A percentile compares a stretch with the other conserved stretches of the same genome.
Conservation (phyloP, 352 stramenopile species). For the Pythium brachiatum region DNA sequence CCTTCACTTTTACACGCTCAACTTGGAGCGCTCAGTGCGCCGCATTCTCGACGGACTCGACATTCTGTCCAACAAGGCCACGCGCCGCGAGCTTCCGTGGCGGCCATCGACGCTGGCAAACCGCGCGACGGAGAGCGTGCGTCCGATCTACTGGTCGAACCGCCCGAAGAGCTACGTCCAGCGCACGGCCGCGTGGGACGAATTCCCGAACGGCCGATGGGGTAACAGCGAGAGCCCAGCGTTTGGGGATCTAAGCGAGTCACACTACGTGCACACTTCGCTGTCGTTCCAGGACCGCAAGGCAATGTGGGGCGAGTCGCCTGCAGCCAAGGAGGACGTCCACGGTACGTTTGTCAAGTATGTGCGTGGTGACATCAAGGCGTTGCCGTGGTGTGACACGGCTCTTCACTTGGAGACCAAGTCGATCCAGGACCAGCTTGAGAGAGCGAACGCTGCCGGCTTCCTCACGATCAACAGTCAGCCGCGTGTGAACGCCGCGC, state of each 20-base stretch:
- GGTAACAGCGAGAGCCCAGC: conserved; percentile 93
- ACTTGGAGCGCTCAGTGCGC: conserved; percentile 89
- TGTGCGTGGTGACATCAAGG: conserved; percentile 93
- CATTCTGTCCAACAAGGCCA: conserved; percentile 40
- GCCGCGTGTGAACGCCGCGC: conserved; percentile 87
- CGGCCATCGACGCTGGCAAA: conserved; percentile 88
- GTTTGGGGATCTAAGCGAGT: conserved; percentile 95
- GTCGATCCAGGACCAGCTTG: conserved; percentile 79
- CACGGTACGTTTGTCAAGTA: conserved; percentile 96
- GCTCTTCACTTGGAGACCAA: conserved; percentile 94
- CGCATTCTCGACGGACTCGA: conserved; percentile 84
- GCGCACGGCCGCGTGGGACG: conserved; percentile 97
- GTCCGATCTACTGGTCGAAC: conserved; percentile 99
- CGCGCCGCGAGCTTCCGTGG: conserved; percentile 89
- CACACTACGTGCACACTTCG: conserved; percentile 90
- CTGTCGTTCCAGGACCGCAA: conserved; percentile 68
- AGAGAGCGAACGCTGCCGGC: conserved; percentile 68
- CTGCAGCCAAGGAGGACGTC: conserved; percentile 88
- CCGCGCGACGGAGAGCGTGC: conserved; percentile 86
- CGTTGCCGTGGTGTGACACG: conserved; percentile 97
- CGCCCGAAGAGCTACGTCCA: conserved; percentile 97
- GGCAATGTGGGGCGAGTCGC: conserved; percentile 94
- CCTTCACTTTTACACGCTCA: conserved; percentile 95
- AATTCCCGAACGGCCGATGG: conserved; percentile 97
- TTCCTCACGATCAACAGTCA: conserved; percentile 98